A percentile compares a stretch with the other conserved stretches of the same genome.
Evolutionary conservation across 805 yeast genomes (phyloP).

Genomic region (Priceomyces medius): DNA sequence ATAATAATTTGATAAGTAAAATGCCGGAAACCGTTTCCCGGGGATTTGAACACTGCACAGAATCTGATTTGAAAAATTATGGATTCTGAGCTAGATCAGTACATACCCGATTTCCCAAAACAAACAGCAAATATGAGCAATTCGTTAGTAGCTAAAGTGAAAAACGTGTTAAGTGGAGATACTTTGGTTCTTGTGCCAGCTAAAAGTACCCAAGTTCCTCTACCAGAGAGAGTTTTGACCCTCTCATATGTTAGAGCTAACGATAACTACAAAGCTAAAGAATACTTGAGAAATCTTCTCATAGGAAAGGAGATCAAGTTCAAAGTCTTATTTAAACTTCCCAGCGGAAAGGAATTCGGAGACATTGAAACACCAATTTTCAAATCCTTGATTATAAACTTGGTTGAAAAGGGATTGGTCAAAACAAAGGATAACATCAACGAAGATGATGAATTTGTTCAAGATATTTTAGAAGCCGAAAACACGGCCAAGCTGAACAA

Average conservation of each 20-base stretch:
- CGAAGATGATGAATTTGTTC: conserved; percentile 36
- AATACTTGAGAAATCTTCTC: conserved; percentile 56
- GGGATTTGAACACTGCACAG: conserved; percentile 10
- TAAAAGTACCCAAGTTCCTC: conserved; percentile 39
- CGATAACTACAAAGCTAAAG: conserved; percentile 62
- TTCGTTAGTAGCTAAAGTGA: conserved; percentile 56
- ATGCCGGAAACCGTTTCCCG: not conserved
- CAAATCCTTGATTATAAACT: conserved; percentile 54
- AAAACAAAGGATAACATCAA: conserved; percentile 57
- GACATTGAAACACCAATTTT: conserved; percentile 66
- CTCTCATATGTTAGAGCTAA: conserved; percentile 63
- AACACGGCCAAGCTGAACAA: conserved; percentile 49
- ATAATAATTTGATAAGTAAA: too few species aligned
- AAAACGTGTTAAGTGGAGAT: conserved; percentile 69
- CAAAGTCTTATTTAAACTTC: conserved; percentile 52
- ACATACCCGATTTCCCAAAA: not conserved
- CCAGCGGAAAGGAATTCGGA: conserved; percentile 66
- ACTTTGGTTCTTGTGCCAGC: conserved; percentile 61
- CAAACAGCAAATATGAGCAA: conserved; percentile 8
- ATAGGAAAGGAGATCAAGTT: conserved; percentile 67
- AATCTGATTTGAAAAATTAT: conserved; percentile 1
- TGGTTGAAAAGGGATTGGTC: conserved; percentile 59
- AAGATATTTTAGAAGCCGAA: conserved; percentile 41
- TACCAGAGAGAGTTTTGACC: conserved; percentile 59
- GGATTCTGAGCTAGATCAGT: not conserved